Evolutionary conservation across 2,329 filamentous ascomycete species (phyloP).

Genomic region (Exophiala mesophila): DNA sequence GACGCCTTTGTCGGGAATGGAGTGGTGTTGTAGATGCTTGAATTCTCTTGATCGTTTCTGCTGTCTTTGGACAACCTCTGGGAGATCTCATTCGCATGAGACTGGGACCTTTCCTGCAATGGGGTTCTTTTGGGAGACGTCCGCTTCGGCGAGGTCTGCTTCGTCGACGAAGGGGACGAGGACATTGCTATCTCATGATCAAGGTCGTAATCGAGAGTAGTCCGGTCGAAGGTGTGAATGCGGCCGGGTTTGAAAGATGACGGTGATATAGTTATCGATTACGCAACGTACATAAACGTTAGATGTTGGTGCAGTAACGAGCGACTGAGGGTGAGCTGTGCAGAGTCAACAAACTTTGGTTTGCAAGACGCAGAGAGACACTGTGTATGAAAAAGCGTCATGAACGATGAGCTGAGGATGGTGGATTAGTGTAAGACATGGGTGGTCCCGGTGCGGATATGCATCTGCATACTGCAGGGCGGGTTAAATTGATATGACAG

Average conservation of each 20-base stretch:
- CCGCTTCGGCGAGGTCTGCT: slow-evolving; percentile 31
- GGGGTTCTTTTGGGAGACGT: slow-evolving; percentile 38
- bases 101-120: slow-evolving; percentile 44
- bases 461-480: slow-evolving; percentile 28
- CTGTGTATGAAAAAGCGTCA: slow-evolving; percentile 9
- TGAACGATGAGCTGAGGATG: slow-evolving; percentile 5
- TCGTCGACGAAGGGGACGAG: slow-evolving; percentile 24
- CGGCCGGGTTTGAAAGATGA: slow-evolving; percentile 3
- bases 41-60: slow-evolving; percentile 27
- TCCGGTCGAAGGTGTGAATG: background rate
- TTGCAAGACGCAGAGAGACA: background rate
- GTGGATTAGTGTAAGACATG: slow-evolving; percentile 3
- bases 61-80: slow-evolving; percentile 34
- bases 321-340: slow-evolving; percentile 22
- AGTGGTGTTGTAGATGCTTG: slow-evolving; percentile 37
- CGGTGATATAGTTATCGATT: slow-evolving; percentile 3
- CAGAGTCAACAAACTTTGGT: slow-evolving; percentile 13
- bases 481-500: slow-evolving; percentile 22
- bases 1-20: slow-evolving; percentile 46
- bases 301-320: slow-evolving; percentile 16
- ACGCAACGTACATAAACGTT: background rate
- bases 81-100: slow-evolving; percentile 41
- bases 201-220: background rate
- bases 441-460: slow-evolving; percentile 14
- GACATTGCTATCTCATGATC: slow-evolving; percentile 24